A percentile compares a stretch with the other conserved stretches of the same genome.
These are phyloP conservation scores for Cenchrus purpureus DNA, from an alignment of 176 grass and related monocot species.

Conservation along the genomic window DNA sequence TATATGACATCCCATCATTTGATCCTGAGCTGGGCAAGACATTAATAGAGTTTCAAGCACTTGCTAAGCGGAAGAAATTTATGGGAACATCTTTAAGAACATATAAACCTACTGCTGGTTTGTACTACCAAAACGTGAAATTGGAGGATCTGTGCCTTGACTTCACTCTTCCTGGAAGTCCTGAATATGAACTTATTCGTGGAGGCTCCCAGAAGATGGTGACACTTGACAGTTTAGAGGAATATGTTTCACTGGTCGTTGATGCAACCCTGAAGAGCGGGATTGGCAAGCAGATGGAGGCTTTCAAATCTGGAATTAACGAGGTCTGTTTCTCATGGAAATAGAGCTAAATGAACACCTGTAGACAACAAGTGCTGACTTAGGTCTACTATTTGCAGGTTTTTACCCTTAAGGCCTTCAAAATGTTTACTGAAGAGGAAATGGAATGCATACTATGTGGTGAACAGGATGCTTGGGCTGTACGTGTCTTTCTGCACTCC, in stretches of 20 bases:
- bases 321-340: conserved; percentile 42
- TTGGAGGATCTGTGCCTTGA: conserved; percentile 71
- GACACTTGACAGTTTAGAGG: conserved; percentile 55
- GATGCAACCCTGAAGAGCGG: conserved; percentile 61
- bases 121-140: conserved; percentile 54
- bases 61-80: conserved; percentile 65
- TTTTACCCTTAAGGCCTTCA: conserved; percentile 49
- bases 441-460: conserved; percentile 76
- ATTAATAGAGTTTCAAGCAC: conserved; percentile 70
- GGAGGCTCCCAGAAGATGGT: conserved; percentile 55
- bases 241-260: conserved; percentile 61
- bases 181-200: conserved; percentile 57
- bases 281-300: conserved; percentile 54
- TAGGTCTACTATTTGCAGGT: conserved; percentile 42
- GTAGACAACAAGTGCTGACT: conserved; percentile 3
- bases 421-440: conserved; percentile 65
- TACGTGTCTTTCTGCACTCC: conserved; percentile 37
- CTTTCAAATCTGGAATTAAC: conserved; percentile 69
- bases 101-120: conserved; percentile 4
- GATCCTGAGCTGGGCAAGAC: conserved; percentile 70
- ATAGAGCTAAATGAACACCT: background rate
- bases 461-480: conserved; percentile 66
- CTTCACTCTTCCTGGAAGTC: conserved; percentile 76
- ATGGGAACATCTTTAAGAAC: conserved; percentile 43
- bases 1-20: conserved; percentile 82